Evolutionary conservation across 2,329 filamentous ascomycete species (phyloP), one percentile per base, ranked within the genome.

Genomic region (Fusarium protoensiforme): DNA sequence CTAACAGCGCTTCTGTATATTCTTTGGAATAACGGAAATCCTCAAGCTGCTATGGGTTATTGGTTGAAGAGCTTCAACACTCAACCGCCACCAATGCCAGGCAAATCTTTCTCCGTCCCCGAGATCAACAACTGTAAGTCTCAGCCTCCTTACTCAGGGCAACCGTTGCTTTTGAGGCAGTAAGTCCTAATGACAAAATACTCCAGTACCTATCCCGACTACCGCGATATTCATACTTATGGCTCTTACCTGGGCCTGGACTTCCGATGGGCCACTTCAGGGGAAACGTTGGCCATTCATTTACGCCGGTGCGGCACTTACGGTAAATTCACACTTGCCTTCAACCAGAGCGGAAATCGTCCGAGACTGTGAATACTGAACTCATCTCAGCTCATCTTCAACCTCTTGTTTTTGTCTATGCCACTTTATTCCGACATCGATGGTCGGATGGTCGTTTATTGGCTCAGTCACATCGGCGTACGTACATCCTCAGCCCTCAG

Each of bases 391-490:
- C 51, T 76, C 24, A 56, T 71, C 1, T 74, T 76, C 20, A 18
- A 62, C 3, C 36, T 61, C 18, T 46, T 67, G 1, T 41, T 76
- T 9, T 38, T 72, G 0, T 65, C 72, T 4, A 71, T 76, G 69
- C 68, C 71, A 0, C 63, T 76, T 6, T 76, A 76, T 20, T n/a
- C 39, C 6, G 61, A 69, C 2, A 71, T 69, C 7, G 61, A 48
- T 2, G 43, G 56, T 3, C 67, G 73, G 3, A 76, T 65, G 31
- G 33, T 65, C 16, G 62, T 76, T 20, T 76, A 76, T 27, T 76
- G 73, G 73, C 66, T 76, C 13, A 73, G 64, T 14, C 59, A 76
- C 5, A 74, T 76, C 10, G 73, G 69, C 35, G 74, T 76, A 76
- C 18, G 74, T 67, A 16, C 9, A 7, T 6, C n/a, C 20, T 18